A percentile compares a stretch with the other conserved stretches of the same genome.
Evolutionary conservation across 1,139 yeast species (phyloP).

Genomic region (Pneumocystis canis): DNA sequence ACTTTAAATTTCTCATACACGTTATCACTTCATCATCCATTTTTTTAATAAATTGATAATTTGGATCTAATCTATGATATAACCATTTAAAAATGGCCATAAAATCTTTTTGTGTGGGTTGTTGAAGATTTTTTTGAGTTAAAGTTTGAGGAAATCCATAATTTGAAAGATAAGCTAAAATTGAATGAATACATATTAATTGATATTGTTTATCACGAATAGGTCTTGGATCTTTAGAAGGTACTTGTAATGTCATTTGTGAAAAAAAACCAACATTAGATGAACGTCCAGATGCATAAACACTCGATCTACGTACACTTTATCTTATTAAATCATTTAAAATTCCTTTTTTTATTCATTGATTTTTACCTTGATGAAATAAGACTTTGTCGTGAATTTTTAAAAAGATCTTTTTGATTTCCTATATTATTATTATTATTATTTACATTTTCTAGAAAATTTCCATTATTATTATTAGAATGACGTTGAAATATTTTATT

Average conservation of each 20-base stretch:
- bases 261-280: conserved; percentile 2
- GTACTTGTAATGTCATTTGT: neutral
- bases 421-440: too few relatives aligned
- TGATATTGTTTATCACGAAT: conserved; percentile 60
- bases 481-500: neutral
- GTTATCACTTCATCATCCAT: conserved; percentile 65
- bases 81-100: conserved; percentile 65
- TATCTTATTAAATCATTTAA: neutral
- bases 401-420: neutral
- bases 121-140: conserved; percentile 47
- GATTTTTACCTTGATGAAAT: neutral
- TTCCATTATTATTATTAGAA: neutral
- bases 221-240: conserved; percentile 52
- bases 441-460: neutral
- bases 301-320: neutral
- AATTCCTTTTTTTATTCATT: neutral
- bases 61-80: conserved; percentile 65
- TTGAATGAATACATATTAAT: conserved; percentile 23
- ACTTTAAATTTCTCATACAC: conserved; percentile 43
- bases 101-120: conserved; percentile 83
- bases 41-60: conserved; percentile 50
- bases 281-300: neutral
- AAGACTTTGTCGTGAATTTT: neutral
- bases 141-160: conserved; percentile 57
- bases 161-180: conserved; percentile 44